A percentile compares a stretch with the other conserved stretches of the same genome.
Conservation (phyloP, 257 asterid genomes). For the Linderniella brevidens region DNA sequence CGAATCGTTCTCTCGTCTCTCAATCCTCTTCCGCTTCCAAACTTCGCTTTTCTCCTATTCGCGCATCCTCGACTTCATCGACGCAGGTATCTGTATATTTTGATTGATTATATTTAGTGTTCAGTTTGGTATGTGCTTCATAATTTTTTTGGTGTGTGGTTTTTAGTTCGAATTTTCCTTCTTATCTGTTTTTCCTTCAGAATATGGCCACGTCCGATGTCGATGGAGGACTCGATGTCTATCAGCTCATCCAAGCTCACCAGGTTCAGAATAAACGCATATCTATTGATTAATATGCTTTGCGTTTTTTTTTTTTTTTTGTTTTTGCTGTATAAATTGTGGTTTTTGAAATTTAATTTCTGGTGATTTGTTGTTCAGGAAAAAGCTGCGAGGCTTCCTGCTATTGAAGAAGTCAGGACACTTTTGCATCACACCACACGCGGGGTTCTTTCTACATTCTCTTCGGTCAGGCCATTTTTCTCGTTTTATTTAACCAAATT, state of each 20-base stretch:
- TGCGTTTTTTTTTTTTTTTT: neutral
- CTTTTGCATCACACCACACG: constrained; percentile 60
- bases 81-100: too few relatives aligned
- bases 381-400: constrained; percentile 75
- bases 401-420: constrained; percentile 57
- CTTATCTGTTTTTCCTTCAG: too few relatives aligned
- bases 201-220: neutral
- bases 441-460: constrained; percentile 84
- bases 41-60: too few relatives aligned
- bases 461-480: constrained; percentile 27
- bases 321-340: neutral
- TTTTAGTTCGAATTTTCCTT: too few relatives aligned
- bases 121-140: too few relatives aligned
- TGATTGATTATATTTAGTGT: too few relatives aligned
- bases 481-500: neutral
- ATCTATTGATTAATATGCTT: neutral
- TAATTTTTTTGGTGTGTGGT: too few relatives aligned
- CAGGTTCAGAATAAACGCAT: constrained; percentile 29
- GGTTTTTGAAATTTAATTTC: neutral
- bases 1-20: too few relatives aligned
- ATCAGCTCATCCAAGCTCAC: constrained; percentile 65
- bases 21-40: too few relatives aligned
- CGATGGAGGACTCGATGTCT: constrained; percentile 15
- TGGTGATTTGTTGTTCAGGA: constrained; percentile 28
- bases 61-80: too few relatives aligned